Conservation (phyloP, 345 rosid genomes). For the Ceriops decandra region DNA sequence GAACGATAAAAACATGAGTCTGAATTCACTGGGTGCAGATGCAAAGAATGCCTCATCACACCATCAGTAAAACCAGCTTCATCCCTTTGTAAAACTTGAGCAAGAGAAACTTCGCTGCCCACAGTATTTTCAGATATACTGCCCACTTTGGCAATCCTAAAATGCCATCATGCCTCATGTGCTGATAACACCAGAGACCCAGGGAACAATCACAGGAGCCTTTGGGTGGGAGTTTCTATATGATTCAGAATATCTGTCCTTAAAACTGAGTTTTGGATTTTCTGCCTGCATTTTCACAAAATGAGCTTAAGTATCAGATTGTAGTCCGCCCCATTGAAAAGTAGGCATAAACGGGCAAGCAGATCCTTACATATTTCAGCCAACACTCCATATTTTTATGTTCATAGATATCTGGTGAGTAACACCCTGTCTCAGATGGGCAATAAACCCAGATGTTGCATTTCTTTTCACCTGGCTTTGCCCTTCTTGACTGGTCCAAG, state of each 20-base stretch:
- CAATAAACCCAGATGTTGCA: slow-evolving; percentile 99
- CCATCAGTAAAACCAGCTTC: slow-evolving; percentile 8
- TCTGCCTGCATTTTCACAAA: slow-evolving; percentile 62
- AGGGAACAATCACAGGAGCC: slow-evolving; percentile 80
- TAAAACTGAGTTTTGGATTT: slow-evolving; percentile 66
- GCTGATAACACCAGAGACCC: slow-evolving; percentile 80
- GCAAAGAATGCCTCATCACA: neutral
- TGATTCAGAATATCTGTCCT: slow-evolving; percentile 66
- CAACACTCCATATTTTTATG: slow-evolving; percentile 90
- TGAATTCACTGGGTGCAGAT: neutral
- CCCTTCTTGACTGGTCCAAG: slow-evolving; percentile 76
- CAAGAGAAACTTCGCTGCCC: neutral
- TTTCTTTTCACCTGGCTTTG: slow-evolving; percentile 71
- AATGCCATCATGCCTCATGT: slow-evolving; percentile 28
- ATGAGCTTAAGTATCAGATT: slow-evolving; percentile 12
- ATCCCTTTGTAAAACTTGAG: neutral
- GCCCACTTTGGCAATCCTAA: too few relatives aligned
- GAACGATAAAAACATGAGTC: neutral
- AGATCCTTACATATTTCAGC: slow-evolving; percentile 78
- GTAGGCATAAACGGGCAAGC: neutral
- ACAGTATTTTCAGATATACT: neutral
- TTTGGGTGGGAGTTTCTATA: slow-evolving; percentile 77
- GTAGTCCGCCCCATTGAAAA: neutral
- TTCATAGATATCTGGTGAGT: slow-evolving; percentile 82
- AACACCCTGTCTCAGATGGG: slow-evolving; percentile 78